Conservation (phyloP, 2,329 filamentous ascomycete genomes). For the Scedosporium minutisporum region DNA sequence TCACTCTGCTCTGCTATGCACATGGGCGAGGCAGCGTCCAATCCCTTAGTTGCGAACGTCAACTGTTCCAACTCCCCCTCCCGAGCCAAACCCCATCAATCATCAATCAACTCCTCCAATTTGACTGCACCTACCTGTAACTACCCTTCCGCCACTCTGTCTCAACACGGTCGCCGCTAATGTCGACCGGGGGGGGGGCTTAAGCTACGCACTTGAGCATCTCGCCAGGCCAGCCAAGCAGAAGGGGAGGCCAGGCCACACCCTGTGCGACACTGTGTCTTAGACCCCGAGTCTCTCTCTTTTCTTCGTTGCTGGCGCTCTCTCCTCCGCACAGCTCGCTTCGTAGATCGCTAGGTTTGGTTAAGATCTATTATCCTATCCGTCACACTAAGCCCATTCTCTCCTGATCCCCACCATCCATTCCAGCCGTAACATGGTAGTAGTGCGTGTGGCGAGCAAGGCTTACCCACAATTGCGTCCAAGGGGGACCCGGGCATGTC, state of each 20-base stretch:
- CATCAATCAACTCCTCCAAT: no score
- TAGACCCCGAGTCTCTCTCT: no score
- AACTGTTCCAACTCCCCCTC: neutral
- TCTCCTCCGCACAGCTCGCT: no score
- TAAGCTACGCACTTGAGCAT: neutral
- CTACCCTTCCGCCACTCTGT: neutral
- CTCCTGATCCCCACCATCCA: neutral
- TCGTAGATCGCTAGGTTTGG: no score
- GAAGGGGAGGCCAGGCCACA: neutral
- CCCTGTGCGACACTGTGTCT: no score
- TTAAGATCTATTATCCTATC: neutral
- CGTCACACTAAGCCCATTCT: neutral
- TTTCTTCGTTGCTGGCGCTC: no score
- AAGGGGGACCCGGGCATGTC: neutral
- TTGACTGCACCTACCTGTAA: neutral
- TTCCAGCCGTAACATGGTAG: neutral
- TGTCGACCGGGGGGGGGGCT: neutral
- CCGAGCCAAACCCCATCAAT: no score
- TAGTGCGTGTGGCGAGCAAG: neutral
- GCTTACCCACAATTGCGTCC: neutral
- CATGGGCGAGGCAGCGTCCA: neutral
- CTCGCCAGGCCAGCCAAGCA: neutral
- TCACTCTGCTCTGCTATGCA: no score
- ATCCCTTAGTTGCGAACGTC: neutral
- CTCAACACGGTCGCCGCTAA: neutral